Evolutionary conservation across 202 grass and related monocot species (phyloP).

Genomic region (Carex arenaria): DNA sequence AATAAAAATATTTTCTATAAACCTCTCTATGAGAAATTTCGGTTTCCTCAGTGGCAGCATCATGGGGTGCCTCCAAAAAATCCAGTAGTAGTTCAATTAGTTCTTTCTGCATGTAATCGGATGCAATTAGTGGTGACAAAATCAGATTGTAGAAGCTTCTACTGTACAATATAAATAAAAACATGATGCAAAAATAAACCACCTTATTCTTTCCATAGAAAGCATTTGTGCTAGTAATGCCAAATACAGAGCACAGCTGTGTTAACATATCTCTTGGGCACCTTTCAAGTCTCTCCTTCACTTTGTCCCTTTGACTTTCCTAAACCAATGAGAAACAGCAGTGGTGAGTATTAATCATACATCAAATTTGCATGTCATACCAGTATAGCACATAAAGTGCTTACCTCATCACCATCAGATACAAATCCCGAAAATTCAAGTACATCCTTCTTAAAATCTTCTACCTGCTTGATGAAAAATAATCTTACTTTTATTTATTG

Average conservation of each 20-base stretch:
- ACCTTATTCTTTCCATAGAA: slow-evolving; percentile 26
- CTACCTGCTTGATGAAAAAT: slow-evolving; percentile 15
- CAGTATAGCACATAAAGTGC: background rate
- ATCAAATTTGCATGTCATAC: background rate
- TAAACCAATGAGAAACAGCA: slow-evolving; percentile 12
- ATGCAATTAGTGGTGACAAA: background rate
- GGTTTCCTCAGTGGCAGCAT: slow-evolving; percentile 13
- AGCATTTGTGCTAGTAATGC: slow-evolving; percentile 16
- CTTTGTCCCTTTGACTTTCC: slow-evolving; percentile 37
- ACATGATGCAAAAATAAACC: background rate
- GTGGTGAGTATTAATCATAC: background rate
- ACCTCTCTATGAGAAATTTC: slow-evolving; percentile 23
- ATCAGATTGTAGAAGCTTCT: background rate
- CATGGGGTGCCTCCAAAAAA: slow-evolving; percentile 40
- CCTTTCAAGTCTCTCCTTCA: slow-evolving; percentile 36
- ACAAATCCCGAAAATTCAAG: slow-evolving; percentile 37
- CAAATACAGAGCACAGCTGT: slow-evolving; percentile 35
- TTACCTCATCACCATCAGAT: slow-evolving; percentile 24
- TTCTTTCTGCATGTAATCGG: slow-evolving; percentile 18
- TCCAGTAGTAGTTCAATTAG: slow-evolving; percentile 28
- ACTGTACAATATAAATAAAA: background rate
- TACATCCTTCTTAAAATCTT: slow-evolving; percentile 29
- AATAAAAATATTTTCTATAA: background rate
- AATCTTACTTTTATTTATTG: background rate
- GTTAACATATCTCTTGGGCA: slow-evolving; percentile 30